Evolutionary conservation across 306 rosid genomes (phyloP).

Genomic region (Amphicarpaea edgeworthii): DNA sequence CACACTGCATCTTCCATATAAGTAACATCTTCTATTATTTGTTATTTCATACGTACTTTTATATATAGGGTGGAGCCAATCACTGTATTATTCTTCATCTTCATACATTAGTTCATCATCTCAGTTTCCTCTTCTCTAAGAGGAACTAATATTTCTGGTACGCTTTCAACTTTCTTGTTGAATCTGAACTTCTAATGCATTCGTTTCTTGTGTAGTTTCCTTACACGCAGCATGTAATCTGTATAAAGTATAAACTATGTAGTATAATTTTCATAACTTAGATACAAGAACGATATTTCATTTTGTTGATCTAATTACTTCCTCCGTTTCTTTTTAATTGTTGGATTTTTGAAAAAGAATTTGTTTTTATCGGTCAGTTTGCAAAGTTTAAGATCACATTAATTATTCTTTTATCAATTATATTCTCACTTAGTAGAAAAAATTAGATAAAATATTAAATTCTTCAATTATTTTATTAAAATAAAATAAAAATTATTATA

Average conservation of each 20-base stretch:
- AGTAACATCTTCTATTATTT: background rate
- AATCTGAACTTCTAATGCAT: background rate
- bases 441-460: too few species aligned
- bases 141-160: conserved; percentile 40
- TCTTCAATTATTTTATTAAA: too few species aligned
- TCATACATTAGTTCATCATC: background rate
- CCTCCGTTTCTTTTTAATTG: too few species aligned
- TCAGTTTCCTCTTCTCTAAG: conserved; percentile 37
- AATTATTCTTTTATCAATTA: too few species aligned
- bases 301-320: too few species aligned
- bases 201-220: conserved; percentile 9
- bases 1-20: conserved; percentile 35
- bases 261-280: background rate
- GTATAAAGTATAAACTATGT: background rate
- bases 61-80: conserved; percentile 4
- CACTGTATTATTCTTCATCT: conserved; percentile 34
- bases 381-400: too few species aligned
- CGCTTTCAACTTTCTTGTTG: background rate
- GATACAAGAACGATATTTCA: background rate
- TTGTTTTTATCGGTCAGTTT: too few species aligned
- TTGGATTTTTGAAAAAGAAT: too few species aligned
- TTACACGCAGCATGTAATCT: background rate
- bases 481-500: too few species aligned
- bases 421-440: too few species aligned
- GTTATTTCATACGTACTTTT: background rate